A percentile compares a stretch with the other conserved stretches of the same genome.
Conservation (phyloP, 1,284 basidiomycete genomes). For the Ganoderma lingzhi region DNA sequence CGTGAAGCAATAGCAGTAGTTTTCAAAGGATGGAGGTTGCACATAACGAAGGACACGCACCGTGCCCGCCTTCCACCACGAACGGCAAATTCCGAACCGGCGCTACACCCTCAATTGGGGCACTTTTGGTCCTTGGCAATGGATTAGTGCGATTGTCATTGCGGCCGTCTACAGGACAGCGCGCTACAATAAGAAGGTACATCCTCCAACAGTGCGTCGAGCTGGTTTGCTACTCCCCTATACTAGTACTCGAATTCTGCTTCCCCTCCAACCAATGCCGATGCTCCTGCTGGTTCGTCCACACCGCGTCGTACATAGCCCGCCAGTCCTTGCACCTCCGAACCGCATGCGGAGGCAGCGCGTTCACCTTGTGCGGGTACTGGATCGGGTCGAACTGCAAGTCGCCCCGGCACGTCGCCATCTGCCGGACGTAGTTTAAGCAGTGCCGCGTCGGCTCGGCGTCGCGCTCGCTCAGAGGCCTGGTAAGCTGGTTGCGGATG, state of each 20-base stretch:
- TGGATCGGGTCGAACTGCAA: conserved; percentile 23
- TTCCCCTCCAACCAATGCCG: background rate
- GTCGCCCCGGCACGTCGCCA: conserved; percentile 29
- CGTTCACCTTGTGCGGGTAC: conserved; percentile 19
- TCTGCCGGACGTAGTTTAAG: conserved; percentile 35
- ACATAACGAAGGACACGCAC: too few species aligned
- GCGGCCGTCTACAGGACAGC: background rate
- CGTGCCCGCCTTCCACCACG: too few species aligned
- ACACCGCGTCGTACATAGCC: conserved; percentile 29
- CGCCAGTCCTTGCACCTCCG: conserved; percentile 30
- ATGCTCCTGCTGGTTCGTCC: conserved; percentile 23
- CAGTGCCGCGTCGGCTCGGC: conserved; percentile 29
- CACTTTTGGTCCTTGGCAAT: too few species aligned
- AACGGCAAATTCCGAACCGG: background rate
- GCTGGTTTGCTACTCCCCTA: background rate
- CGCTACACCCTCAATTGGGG: background rate
- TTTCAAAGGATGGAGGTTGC: background rate
- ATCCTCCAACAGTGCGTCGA: background rate
- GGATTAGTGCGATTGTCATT: too few species aligned
- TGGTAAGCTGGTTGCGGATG: conserved; percentile 28
- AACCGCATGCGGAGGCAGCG: conserved; percentile 16
- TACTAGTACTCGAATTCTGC: background rate
- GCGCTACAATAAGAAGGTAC: background rate
- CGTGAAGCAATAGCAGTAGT: too few species aligned
- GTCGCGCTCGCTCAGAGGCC: conserved; percentile 15